Percentiles rank a stretch among this genome's conserved stretches.
Conservation (phyloP, 257 asterid species). For the Nicotiana benthamiana region DNA sequence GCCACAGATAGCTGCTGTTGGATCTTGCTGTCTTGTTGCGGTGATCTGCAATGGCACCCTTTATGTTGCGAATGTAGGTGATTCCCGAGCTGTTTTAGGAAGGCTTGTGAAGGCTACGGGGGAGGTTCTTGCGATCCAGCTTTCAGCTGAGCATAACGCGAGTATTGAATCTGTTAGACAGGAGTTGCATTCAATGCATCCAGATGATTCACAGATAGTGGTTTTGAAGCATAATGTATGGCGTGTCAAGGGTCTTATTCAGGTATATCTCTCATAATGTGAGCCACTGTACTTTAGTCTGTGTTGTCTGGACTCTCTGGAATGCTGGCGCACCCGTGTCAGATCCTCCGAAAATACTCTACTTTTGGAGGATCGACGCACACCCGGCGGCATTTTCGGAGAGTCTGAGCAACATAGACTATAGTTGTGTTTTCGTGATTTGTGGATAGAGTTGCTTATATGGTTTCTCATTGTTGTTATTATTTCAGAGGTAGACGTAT, state of each 20-base stretch:
- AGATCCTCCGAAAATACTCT: too few species aligned
- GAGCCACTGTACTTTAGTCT: neutral
- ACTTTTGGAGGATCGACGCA: too few species aligned
- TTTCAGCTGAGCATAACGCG: conserved; percentile 41
- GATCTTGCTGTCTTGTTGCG: conserved; percentile 42
- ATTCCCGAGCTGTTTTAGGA: conserved; percentile 46
- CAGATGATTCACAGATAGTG: conserved; percentile 40
- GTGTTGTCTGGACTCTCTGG: too few species aligned
- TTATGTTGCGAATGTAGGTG: conserved; percentile 39
- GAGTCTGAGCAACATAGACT: too few species aligned
- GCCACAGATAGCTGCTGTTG: conserved; percentile 46
- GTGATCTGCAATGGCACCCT: conserved; percentile 32
- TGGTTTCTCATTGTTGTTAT: neutral
- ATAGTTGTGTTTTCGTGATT: neutral
- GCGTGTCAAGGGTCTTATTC: conserved; percentile 51
- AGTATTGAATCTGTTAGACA: conserved; percentile 40
- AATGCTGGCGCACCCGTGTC: too few species aligned
- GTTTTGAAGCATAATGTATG: conserved; percentile 42
- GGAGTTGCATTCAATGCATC: conserved; percentile 45
- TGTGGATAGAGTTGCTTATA: neutral
- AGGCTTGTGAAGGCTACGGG: conserved; percentile 38
- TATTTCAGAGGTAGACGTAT: neutral
- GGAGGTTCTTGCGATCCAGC: conserved; percentile 40
- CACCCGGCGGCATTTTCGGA: too few species aligned
- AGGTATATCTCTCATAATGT: conserved; percentile 19